A percentile compares a stretch with the other conserved stretches of the same genome.
Evolutionary conservation across 257 asterid genomes (phyloP).

Genomic region (Handroanthus guayacan): DNA sequence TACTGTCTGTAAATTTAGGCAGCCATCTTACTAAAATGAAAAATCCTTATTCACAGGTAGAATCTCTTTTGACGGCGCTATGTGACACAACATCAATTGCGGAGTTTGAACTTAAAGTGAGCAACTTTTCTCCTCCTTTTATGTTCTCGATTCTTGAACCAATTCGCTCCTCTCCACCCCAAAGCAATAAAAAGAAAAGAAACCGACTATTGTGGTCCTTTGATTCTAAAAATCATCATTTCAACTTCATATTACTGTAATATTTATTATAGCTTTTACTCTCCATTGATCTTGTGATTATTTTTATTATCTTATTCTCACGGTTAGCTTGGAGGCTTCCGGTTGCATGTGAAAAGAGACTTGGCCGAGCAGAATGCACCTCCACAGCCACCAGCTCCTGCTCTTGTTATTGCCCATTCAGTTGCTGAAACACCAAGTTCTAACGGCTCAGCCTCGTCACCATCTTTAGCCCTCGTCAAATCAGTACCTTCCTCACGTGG

Average conservation of each 20-base stretch:
- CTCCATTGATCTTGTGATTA: constrained; percentile 4
- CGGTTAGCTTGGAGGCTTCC: constrained; percentile 59
- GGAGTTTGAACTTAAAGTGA: constrained; percentile 63
- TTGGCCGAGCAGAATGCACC: constrained; percentile 42
- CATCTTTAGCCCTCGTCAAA: constrained; percentile 51
- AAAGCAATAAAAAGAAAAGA: too few relatives aligned
- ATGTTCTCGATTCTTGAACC: not conserved
- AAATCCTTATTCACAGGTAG: constrained; percentile 59
- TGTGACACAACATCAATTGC: constrained; percentile 70
- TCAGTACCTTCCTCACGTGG: constrained; percentile 44
- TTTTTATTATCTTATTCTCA: not conserved
- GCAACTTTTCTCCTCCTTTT: constrained; percentile 18
- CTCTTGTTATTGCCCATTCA: constrained; percentile 40
- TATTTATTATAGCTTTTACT: not conserved
- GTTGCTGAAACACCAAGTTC: constrained; percentile 43
- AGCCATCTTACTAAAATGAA: constrained; percentile 5
- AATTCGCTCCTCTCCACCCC: not conserved
- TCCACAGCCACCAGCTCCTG: constrained; percentile 42
- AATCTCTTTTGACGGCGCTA: constrained; percentile 53
- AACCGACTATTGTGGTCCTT: not conserved
- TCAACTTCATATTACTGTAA: not conserved
- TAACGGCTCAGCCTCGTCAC: constrained; percentile 53
- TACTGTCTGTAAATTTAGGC: not conserved
- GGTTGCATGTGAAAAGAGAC: constrained; percentile 51
- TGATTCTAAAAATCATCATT: not conserved